Conservation (phyloP, 495 filamentous ascomycete genomes). For the Oidiodendron maius region DNA sequence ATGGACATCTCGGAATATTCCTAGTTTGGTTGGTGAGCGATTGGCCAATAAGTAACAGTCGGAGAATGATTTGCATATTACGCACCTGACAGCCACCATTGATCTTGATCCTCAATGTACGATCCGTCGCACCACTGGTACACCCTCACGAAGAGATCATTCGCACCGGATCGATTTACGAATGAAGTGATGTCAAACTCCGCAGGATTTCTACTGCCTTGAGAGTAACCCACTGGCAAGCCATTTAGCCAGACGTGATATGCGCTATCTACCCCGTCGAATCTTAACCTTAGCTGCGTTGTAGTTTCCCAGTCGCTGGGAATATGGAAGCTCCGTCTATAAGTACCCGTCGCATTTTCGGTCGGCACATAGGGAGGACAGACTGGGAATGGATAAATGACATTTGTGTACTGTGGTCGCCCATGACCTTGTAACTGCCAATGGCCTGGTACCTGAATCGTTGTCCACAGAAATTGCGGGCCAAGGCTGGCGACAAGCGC, state of each 20-base stretch:
- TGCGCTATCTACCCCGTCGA: conserved; percentile 66
- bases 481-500: too few relatives aligned
- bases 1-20: conserved; percentile 62
- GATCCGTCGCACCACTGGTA: conserved; percentile 62
- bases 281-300: conserved; percentile 44
- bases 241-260: conserved; percentile 64
- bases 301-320: conserved; percentile 23
- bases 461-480: background rate
- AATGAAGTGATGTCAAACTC: conserved; percentile 62
- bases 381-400: conserved; percentile 55
- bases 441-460: conserved; percentile 58
- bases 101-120: conserved; percentile 62
- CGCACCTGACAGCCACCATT: conserved; percentile 48
- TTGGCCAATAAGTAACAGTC: background rate
- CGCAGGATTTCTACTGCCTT: conserved; percentile 59
- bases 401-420: conserved; percentile 60
- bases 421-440: conserved; percentile 54
- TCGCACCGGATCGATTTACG: conserved; percentile 25
- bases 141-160: conserved; percentile 50
- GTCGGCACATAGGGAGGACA: conserved; percentile 56
- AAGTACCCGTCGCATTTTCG: conserved; percentile 63
- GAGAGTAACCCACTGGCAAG: conserved; percentile 56
- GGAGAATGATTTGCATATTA: background rate
- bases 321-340: conserved; percentile 48
- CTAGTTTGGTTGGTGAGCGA: too few relatives aligned